Evolutionary conservation across 768 basidiomycete species (phyloP), one percentile per base, ranked within the genome.

Genomic region (Tylopilus balloui): DNA sequence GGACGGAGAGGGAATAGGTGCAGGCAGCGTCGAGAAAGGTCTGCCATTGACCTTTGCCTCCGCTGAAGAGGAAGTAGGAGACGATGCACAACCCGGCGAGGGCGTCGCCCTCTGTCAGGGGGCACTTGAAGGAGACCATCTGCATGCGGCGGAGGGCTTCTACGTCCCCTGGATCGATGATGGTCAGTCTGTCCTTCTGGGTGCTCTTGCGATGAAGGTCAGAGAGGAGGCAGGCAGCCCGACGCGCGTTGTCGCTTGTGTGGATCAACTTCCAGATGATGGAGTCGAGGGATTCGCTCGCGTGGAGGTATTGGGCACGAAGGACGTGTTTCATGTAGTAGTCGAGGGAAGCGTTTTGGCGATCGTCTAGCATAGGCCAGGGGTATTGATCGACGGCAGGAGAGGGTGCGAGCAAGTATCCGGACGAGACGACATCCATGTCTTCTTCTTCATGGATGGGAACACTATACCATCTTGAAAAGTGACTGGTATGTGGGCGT

Each of bases 21-120:
- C 74, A 76, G 10, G 86, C 83, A 39, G 86, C 71, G 21, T 71
- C 59, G 45, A 92, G 78, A 72, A 85, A 92, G 14, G 72, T 55
- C 21, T 75, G 65, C 89, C 89, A 92, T 35, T 72, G 66, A 3
- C 88, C 88, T 10, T 72, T 69, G 6, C 89, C 88, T 3, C 89
- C 89, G 12, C 79, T 78, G 69, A 92, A 91, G 46, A 91, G 79
- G 69, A 82, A 81, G 36, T 80, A 77, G 15, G 88, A 89, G 24
- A 92, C 78, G 57, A 87, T 72, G 51, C 86, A 84, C 17, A 92
- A 70, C 4, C 85, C 85, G 0, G 87, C 84, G 70, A 90, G 83
- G 19, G 88, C 89, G 55, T 88, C 86, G 29, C 84, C 86, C 44
- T 81, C 77, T 14, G 70, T 76, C 59, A 64, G 47, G 34, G 53